phyloP scores from a whole-genome alignment of 139 green algal genomes.

The Tetradesmus lagerheimii region DNA sequence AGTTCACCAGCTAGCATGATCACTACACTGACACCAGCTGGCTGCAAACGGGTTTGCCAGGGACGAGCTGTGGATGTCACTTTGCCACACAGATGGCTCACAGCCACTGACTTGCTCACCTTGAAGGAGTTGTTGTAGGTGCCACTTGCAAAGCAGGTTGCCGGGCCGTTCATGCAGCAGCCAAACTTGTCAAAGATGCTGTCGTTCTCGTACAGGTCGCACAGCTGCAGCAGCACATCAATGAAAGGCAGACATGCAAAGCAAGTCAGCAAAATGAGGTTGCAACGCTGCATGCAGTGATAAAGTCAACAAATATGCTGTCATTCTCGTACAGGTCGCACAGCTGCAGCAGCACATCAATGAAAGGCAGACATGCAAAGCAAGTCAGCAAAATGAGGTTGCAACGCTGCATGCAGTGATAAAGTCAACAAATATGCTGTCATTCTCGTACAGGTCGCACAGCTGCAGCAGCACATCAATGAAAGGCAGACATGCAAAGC shows the following conservation, averaged over 20 bases:
- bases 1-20: too few species aligned
- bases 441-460: neutral
- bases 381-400: neutral
- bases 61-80: too few species aligned
- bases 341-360: slow-evolving; percentile 66
- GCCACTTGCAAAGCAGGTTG: slow-evolving; percentile 84
- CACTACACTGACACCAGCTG: too few species aligned
- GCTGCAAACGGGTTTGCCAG: too few species aligned
- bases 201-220: slow-evolving; percentile 99
- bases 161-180: slow-evolving; percentile 85
- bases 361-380: neutral
- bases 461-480: neutral
- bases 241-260: neutral
- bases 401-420: too few species aligned
- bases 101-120: slow-evolving; percentile 9
- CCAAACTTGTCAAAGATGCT: slow-evolving; percentile 99
- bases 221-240: slow-evolving; percentile 72
- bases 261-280: neutral
- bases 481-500: neutral
- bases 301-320: slow-evolving; percentile 87
- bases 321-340: slow-evolving; percentile 99
- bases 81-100: too few species aligned
- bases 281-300: too few species aligned
- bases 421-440: neutral
- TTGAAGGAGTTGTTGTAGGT: slow-evolving; percentile 95